Base-by-base conservation (phyloP, 169 alveolate genomes). In the Cystoisospora suis region DNA sequence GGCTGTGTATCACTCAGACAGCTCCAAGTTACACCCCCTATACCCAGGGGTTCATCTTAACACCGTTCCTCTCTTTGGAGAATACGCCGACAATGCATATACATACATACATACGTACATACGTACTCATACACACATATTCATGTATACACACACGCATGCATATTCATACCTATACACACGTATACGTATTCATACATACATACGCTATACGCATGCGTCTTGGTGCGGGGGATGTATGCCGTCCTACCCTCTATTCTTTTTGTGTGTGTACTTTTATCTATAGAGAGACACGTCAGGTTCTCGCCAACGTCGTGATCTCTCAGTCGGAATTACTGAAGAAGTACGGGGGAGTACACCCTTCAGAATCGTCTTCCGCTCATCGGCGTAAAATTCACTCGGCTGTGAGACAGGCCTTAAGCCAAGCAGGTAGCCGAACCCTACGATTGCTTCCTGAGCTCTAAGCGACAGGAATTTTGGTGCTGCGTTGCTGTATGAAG, bases 261-360 rank as follows among this genome's bases (percentile, higher is more conserved):
- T 6, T 61, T 61, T 23, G 77, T 53, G 12, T 23, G 65, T 53
- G 65, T 53, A 12, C 23, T 23, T 53, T 23, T 23, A 15, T 53
- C 29, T 23, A 27, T 38, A 72, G 83, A 34, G 83, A 6, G 34
- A 40, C 38, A 3, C 58, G 53, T 0, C 12, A 34, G 27, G 45
- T 72, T 9, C 56, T 72, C 20, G 49, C 83, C 27, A 34, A 72
- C 56, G 56, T 72, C 7, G 17, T 34, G 38, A 27, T 53, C 27
- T 27, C 83, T n/a, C 83, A 72, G 53, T 38, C 47, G 34, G 83
- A 72, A 38, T 53, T 72, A 7, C 83, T 72, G 42, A 34, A 40
- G 42, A 34, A 40, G 34, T 72, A 72, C 27, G 83, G 83, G 12
- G 83, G 83, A 1, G 83, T 72, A 15, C 83, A 72, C 56, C 83